A percentile compares a stretch with the other conserved stretches of the same genome.
phyloP scores from a whole-genome alignment of 306 rosid genomes.

The Arachis hypogaea region DNA sequence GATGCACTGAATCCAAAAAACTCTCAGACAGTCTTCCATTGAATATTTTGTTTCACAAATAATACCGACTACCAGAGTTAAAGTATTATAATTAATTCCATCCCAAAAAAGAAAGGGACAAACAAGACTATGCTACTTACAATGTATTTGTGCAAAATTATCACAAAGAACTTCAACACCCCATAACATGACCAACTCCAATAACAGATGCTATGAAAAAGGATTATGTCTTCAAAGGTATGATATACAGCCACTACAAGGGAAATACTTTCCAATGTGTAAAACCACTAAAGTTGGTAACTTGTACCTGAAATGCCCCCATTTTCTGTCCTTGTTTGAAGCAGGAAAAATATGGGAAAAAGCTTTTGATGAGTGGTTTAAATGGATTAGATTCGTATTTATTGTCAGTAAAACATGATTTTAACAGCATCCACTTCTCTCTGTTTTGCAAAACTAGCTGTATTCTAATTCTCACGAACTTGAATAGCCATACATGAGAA shows the following conservation, averaged over 20 bases:
- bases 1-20: slow-evolving; percentile 8
- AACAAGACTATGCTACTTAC: slow-evolving; percentile 7
- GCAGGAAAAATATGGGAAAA: no score
- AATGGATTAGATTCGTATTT: no score
- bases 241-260: neutral
- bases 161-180: neutral
- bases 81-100: neutral
- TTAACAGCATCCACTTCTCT: no score
- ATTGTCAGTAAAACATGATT: no score
- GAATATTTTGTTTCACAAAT: neutral
- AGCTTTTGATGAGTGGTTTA: no score
- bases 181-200: slow-evolving; percentile 16
- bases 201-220: neutral
- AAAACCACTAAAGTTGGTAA: slow-evolving; percentile 23
- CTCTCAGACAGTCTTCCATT: slow-evolving; percentile 13
- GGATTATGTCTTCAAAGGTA: neutral
- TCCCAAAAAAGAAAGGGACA: slow-evolving; percentile 6
- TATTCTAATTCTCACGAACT: no score
- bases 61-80: no score
- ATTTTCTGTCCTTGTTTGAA: no score
- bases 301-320: neutral
- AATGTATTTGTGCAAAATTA: neutral
- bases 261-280: slow-evolving; percentile 1
- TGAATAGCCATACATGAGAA: no score
- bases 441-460: no score